phyloP scores from a whole-genome alignment of 2,329 filamentous ascomycete species.

The Xylariaceae sp. region DNA sequence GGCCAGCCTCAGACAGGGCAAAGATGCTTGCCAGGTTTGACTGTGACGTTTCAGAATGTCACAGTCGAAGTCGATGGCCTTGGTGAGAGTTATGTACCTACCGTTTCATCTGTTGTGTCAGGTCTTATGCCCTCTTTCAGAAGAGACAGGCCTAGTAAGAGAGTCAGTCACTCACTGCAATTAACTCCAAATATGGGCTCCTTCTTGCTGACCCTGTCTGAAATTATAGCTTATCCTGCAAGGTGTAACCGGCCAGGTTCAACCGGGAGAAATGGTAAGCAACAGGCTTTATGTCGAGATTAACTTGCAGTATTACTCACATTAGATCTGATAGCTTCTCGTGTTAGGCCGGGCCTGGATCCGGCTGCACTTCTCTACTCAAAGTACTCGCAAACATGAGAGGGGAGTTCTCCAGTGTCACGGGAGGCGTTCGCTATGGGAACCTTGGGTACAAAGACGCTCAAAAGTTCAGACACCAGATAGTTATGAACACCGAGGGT shows the following conservation, averaged over 20 bases:
- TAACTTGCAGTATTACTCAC: not conserved
- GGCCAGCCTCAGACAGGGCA: not conserved
- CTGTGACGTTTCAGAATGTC: conserved; percentile 6
- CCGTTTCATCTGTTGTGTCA: conserved; percentile 2
- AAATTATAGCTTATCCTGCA: conserved; percentile 6
- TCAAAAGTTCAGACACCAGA: conserved; percentile 38
- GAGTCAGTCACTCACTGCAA: not conserved
- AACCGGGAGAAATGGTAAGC: conserved; percentile 50
- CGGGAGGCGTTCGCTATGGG: conserved; percentile 70
- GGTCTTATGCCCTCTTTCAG: not conserved
- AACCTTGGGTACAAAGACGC: conserved; percentile 43
- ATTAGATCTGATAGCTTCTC: not conserved
- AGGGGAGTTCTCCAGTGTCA: conserved; percentile 65
- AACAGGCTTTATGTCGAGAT: not conserved
- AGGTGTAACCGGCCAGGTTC: conserved; percentile 36
- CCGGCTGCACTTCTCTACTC: conserved; percentile 58
- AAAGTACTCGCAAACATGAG: conserved; percentile 72
- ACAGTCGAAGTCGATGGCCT: conserved; percentile 7
- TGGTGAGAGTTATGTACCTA: conserved; percentile 7
- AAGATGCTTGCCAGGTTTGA: not conserved
- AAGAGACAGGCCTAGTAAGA: not conserved
- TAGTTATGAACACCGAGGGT: conserved; percentile 61
- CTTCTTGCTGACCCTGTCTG: not conserved
- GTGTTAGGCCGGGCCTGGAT: conserved; percentile 57
- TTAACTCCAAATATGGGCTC: too few relatives aligned